These are phyloP conservation scores for Aspergillus quadrilineatus DNA, from an alignment of 2,329 filamentous ascomycete genomes.

Conservation along the genomic window DNA sequence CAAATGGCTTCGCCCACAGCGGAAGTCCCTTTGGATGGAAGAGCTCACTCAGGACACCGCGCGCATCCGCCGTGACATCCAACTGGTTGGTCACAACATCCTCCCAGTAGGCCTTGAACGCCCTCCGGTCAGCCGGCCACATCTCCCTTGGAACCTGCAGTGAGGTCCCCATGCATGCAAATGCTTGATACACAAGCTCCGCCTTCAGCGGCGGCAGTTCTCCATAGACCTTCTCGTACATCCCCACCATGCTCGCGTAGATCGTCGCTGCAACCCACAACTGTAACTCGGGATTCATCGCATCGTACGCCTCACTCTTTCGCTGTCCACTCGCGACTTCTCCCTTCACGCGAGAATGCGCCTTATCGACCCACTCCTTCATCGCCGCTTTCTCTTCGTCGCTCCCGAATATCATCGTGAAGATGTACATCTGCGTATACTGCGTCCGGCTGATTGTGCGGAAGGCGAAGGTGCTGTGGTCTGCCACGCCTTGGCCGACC, in stretches of 20 bases:
- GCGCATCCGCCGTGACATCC: slow-evolving; percentile 3
- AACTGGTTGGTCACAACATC: slow-evolving; percentile 1
- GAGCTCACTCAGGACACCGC: slow-evolving; percentile 1
- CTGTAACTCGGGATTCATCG: slow-evolving; percentile 9
- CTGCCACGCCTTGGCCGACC: slow-evolving; percentile 8
- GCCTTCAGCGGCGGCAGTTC: not conserved
- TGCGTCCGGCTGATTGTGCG: slow-evolving; percentile 4
- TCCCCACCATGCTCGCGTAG: slow-evolving; percentile 4
- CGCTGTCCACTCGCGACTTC: not conserved
- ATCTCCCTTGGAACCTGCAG: slow-evolving; percentile 6
- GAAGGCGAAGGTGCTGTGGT: slow-evolving; percentile 10
- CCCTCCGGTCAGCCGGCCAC: slow-evolving; percentile 9
- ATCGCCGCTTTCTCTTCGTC: slow-evolving; percentile 1
- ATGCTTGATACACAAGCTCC: slow-evolving; percentile 10
- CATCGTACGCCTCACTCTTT: slow-evolving; percentile 1
- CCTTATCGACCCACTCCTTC: slow-evolving; percentile 4
- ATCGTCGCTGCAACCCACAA: slow-evolving; percentile 12
- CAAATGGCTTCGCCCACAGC: slow-evolving; percentile 3
- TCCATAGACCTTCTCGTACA: slow-evolving; percentile 6
- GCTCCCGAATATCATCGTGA: slow-evolving; percentile 9
- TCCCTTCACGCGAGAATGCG: slow-evolving; percentile 2
- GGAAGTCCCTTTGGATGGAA: slow-evolving; percentile 4
- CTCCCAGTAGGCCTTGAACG: slow-evolving; percentile 12
- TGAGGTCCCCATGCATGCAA: slow-evolving; percentile 2
- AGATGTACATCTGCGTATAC: slow-evolving; percentile 7